Conservation (phyloP, 345 rosid species). For the Eucalyptus curtisii region DNA sequence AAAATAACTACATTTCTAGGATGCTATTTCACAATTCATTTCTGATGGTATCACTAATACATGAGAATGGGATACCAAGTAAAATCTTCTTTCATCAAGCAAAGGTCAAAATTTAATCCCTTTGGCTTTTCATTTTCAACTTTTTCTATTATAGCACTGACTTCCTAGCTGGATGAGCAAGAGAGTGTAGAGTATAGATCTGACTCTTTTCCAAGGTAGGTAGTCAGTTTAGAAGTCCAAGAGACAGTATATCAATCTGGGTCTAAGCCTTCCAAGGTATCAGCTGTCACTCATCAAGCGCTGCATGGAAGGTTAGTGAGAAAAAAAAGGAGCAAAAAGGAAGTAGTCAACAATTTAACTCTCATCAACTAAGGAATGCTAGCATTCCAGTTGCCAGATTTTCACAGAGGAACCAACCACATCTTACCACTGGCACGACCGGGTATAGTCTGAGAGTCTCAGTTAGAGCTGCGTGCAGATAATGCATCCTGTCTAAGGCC, state of each 20-base stretch:
- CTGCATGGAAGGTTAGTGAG: not conserved
- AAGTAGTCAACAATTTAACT: not conserved
- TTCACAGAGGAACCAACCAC: not conserved
- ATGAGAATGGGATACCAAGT: not conserved
- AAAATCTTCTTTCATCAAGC: not conserved
- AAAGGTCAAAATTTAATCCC: not conserved
- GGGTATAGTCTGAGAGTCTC: slow-evolving; percentile 36
- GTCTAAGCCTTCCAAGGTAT: not conserved
- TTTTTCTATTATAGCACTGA: not conserved
- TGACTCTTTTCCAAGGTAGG: not conserved
- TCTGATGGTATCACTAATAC: not conserved
- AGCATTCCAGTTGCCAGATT: not conserved
- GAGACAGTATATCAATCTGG: not conserved
- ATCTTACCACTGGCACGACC: slow-evolving; percentile 26
- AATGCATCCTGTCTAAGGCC: slow-evolving; percentile 19
- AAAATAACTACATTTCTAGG: not conserved
- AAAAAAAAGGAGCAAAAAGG: not conserved
- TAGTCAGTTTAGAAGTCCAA: not conserved
- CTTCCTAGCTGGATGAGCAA: not conserved
- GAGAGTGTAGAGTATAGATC: not conserved
- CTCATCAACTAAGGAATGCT: not conserved
- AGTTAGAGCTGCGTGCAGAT: slow-evolving; percentile 20
- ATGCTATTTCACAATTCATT: not conserved
- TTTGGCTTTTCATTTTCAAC: not conserved
- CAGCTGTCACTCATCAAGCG: not conserved